Evolutionary conservation across 306 rosid genomes (phyloP).

Genomic region (Quercus berberidifolia): DNA sequence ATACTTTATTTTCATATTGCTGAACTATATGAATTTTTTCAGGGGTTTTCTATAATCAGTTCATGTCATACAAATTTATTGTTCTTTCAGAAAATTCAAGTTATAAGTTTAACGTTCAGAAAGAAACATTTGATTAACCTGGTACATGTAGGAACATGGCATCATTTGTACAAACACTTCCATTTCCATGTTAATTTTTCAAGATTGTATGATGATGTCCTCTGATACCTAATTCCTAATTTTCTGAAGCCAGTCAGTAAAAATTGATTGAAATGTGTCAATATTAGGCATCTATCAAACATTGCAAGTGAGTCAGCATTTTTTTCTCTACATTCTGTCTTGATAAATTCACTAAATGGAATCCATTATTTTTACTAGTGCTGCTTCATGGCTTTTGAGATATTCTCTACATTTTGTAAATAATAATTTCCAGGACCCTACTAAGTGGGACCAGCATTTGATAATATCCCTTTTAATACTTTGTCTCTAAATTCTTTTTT

Average conservation of each 20-base stretch:
- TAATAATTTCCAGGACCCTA: not conserved
- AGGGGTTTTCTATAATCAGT: not conserved
- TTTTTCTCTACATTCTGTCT: too few relatives aligned
- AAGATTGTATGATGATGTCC: not conserved
- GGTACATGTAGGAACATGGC: not conserved
- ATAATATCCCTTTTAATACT: not conserved
- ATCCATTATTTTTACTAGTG: too few relatives aligned
- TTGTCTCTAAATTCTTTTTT: conserved; percentile 7
- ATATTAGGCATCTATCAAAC: too few relatives aligned
- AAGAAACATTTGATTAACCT: not conserved
- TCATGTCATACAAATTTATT: not conserved
- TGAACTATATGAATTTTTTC: not conserved
- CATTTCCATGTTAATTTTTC: not conserved
- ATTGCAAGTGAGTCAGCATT: too few relatives aligned
- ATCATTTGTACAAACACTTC: not conserved
- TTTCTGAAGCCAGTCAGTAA: not conserved
- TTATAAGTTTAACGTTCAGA: not conserved
- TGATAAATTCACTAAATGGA: too few relatives aligned
- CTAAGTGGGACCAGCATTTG: not conserved
- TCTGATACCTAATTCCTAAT: not conserved
- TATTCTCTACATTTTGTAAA: not conserved
- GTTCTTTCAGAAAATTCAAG: not conserved
- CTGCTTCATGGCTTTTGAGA: not conserved
- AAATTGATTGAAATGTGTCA: not conserved
- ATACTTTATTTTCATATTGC: not conserved